Conservation (phyloP, 352 stramenopile species). For the Globisporangium parvum region DNA sequence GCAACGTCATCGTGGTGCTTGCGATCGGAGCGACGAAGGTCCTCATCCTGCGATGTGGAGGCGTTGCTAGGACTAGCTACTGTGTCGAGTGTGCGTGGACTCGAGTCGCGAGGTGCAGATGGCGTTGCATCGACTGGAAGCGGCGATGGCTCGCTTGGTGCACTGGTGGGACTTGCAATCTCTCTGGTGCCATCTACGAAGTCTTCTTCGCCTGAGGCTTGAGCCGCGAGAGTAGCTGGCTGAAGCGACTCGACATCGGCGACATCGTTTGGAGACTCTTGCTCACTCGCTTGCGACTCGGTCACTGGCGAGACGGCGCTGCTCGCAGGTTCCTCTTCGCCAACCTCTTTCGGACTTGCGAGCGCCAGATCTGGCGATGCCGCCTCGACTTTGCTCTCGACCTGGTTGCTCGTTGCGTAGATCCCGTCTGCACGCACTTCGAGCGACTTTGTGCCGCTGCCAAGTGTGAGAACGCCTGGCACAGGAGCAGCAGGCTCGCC, state of each 20-base stretch:
- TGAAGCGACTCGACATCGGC: too few species aligned
- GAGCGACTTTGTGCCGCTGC: background rate
- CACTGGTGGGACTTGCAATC: too few species aligned
- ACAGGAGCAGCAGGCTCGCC: background rate
- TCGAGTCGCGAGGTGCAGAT: background rate
- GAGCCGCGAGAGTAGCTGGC: too few species aligned
- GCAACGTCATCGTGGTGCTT: background rate
- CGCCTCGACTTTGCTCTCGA: too few species aligned
- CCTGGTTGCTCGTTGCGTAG: constrained; percentile 9
- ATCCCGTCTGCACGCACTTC: constrained; percentile 9
- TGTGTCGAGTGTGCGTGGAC: background rate
- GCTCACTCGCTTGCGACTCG: background rate
- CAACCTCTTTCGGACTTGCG: background rate
- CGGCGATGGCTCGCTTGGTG: too few species aligned
- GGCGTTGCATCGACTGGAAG: background rate
- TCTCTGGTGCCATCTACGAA: too few species aligned
- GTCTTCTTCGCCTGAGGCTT: too few species aligned
- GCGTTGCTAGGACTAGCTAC: background rate
- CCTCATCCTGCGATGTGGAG: too few species aligned
- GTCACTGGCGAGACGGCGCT: background rate
- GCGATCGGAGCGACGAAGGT: background rate
- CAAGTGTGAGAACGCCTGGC: background rate
- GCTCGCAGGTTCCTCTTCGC: background rate
- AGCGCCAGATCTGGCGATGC: background rate
- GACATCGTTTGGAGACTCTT: background rate